These are phyloP conservation scores for Botrytis deweyae DNA, from an alignment of 2,329 filamentous ascomycete species.

Conservation along the genomic window DNA sequence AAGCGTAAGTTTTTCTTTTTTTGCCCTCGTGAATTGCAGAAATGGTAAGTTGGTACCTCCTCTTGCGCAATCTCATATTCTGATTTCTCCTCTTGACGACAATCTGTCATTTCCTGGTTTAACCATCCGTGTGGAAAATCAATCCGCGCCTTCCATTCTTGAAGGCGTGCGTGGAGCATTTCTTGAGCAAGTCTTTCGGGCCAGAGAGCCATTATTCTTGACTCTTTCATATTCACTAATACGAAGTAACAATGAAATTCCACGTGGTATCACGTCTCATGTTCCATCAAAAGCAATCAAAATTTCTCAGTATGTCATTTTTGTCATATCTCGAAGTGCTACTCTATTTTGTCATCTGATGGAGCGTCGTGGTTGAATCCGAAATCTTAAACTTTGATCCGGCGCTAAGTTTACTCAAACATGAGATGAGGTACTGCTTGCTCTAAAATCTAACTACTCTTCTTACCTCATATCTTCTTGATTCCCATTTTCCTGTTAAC, in stretches of 20 bases:
- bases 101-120: neutral
- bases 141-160: neutral
- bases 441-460: too few relatives aligned
- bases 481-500: too few relatives aligned
- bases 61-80: neutral
- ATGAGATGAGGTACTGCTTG: neutral
- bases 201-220: neutral
- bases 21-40: too few relatives aligned
- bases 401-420: neutral
- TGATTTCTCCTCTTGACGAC: neutral
- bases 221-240: neutral
- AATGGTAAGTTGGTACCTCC: neutral
- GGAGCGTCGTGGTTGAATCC: too few relatives aligned
- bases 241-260: neutral
- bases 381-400: neutral
- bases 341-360: too few relatives aligned
- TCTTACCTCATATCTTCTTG: too few relatives aligned
- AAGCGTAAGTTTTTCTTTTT: neutral
- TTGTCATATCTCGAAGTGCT: neutral
- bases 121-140: neutral
- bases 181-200: neutral
- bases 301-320: neutral
- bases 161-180: rapidly evolving
- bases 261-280: neutral
- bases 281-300: neutral